A percentile compares a stretch with the other conserved stretches of the same genome.
phyloP scores from a whole-genome alignment of 148 eudicot genomes.

The Drosera capensis region DNA sequence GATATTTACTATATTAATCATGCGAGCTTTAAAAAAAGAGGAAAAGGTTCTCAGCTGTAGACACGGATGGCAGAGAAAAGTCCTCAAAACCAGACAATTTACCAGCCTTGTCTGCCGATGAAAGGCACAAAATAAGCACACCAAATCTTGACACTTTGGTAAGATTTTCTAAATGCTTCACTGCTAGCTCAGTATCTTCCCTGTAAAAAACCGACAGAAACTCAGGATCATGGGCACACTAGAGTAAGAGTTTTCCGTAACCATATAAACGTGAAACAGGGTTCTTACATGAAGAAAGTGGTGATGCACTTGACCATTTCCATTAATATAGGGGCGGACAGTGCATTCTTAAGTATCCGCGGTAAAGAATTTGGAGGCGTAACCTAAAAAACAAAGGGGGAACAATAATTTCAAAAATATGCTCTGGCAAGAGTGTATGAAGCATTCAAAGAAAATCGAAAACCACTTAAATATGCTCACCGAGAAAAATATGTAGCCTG shows the following conservation, averaged over 20 bases:
- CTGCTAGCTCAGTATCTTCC: constrained; percentile 55
- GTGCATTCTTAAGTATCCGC: constrained; percentile 65
- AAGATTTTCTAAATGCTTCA: constrained; percentile 54
- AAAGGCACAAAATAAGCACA: constrained; percentile 79
- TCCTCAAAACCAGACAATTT: constrained; percentile 18
- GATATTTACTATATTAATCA: too few relatives aligned
- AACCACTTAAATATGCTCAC: not conserved
- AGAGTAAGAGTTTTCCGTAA: constrained; percentile 1
- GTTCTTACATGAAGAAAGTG: constrained; percentile 47
- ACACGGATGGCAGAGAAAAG: not conserved
- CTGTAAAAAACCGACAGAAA: constrained; percentile 20
- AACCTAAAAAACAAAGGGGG: constrained; percentile 23
- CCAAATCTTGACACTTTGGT: constrained; percentile 67
- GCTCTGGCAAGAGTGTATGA: constrained; percentile 1
- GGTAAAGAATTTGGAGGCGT: constrained; percentile 64
- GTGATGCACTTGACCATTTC: constrained; percentile 65
- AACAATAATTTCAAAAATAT: constrained; percentile 1
- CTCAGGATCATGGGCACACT: not conserved
- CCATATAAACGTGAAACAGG: not conserved
- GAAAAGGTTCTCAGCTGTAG: too few relatives aligned
- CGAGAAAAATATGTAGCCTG: not conserved
- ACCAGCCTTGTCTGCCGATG: constrained; percentile 64
- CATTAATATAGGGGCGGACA: constrained; percentile 62
- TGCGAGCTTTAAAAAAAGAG: too few relatives aligned
- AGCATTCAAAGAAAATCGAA: not conserved